phyloP scores from a whole-genome alignment of 2,329 filamentous ascomycete species.

The Trichoderma sp. region DNA sequence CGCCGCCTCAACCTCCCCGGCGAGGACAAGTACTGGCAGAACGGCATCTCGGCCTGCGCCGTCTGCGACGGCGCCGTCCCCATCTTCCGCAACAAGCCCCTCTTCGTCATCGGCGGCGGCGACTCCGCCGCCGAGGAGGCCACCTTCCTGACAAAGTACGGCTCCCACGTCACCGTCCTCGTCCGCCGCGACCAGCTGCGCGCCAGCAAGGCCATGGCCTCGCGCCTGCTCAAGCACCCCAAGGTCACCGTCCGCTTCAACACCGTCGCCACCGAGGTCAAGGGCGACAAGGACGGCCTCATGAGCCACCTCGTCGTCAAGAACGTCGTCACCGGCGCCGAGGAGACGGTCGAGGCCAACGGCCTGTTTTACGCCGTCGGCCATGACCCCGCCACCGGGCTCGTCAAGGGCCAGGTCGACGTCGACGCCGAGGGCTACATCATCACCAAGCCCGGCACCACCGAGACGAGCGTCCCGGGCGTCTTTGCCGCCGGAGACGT shows the following conservation, averaged over 20 bases:
- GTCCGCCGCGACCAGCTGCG: slow-evolving; percentile 85
- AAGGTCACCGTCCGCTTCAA: slow-evolving; percentile 93
- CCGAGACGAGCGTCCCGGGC: slow-evolving; percentile 83
- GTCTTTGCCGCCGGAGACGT: slow-evolving; percentile 97
- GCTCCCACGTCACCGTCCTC: slow-evolving; percentile 88
- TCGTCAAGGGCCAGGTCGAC: slow-evolving; percentile 88
- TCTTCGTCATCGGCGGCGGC: slow-evolving; percentile 94
- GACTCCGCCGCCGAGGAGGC: slow-evolving; percentile 98
- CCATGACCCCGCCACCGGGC: slow-evolving; percentile 87
- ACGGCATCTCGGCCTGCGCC: slow-evolving; percentile 92
- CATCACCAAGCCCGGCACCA: slow-evolving; percentile 83
- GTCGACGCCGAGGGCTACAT: slow-evolving; percentile 92
- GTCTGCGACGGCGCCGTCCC: slow-evolving; percentile 97
- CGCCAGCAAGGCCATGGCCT: slow-evolving; percentile 90
- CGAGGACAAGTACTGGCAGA: slow-evolving; percentile 97
- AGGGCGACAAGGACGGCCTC: slow-evolving; percentile 79
- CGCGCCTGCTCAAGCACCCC: slow-evolving; percentile 75
- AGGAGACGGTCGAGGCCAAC: slow-evolving; percentile 85
- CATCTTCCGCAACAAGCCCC: slow-evolving; percentile 94
- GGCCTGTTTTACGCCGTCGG: slow-evolving; percentile 97
- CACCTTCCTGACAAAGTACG: slow-evolving; percentile 97
- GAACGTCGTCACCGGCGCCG: slow-evolving; percentile 72
- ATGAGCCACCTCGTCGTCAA: slow-evolving; percentile 88
- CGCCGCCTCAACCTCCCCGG: slow-evolving; percentile 79
- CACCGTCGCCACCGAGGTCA: slow-evolving; percentile 77